A percentile compares a stretch with the other conserved stretches of the same genome.
phyloP scores from a whole-genome alignment of 2,329 filamentous ascomycete species.

The Stylonectria norvegica region DNA sequence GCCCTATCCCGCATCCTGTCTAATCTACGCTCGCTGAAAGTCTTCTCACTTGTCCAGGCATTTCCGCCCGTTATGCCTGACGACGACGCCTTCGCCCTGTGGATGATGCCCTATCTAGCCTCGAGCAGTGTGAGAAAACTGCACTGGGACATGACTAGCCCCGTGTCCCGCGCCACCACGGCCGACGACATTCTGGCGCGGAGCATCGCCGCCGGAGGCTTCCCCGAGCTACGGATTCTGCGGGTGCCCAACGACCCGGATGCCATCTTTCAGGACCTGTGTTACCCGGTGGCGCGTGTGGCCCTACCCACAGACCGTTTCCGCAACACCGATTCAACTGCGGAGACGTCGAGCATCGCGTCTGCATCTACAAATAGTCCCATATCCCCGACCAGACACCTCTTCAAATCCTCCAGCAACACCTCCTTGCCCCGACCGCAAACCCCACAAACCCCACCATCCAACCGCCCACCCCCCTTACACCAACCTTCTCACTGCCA shows the following conservation, averaged over 20 bases:
- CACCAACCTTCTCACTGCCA: slow-evolving; percentile 49
- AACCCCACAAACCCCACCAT: slow-evolving; percentile 10
- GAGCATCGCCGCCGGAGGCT: slow-evolving; percentile 58
- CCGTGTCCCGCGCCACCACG: slow-evolving; percentile 40
- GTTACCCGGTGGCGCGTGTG: slow-evolving; percentile 56
- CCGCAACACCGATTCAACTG: slow-evolving; percentile 22
- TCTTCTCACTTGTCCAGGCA: slow-evolving; percentile 54
- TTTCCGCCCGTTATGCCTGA: slow-evolving; percentile 53
- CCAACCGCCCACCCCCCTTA: slow-evolving; percentile 26
- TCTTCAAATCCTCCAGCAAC: slow-evolving; percentile 36
- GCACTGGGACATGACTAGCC: slow-evolving; percentile 63
- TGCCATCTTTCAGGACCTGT: slow-evolving; percentile 66
- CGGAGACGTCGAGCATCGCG: slow-evolving; percentile 17
- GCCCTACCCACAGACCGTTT: slow-evolving; percentile 51
- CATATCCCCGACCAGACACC: slow-evolving; percentile 19
- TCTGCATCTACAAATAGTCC: slow-evolving; percentile 13
- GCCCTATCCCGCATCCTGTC: slow-evolving; percentile 58
- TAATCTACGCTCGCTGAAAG: slow-evolving; percentile 46
- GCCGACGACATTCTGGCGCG: slow-evolving; percentile 62
- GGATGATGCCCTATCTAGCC: slow-evolving; percentile 62
- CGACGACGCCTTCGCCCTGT: slow-evolving; percentile 51
- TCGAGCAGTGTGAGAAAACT: slow-evolving; percentile 51
- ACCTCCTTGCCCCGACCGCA: slow-evolving; percentile 28
- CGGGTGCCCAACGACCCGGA: slow-evolving; percentile 67
- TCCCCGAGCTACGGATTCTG: slow-evolving; percentile 58